Conservation (phyloP, 1,284 basidiomycete species). For the Sanghuangporus weigelae region DNA sequence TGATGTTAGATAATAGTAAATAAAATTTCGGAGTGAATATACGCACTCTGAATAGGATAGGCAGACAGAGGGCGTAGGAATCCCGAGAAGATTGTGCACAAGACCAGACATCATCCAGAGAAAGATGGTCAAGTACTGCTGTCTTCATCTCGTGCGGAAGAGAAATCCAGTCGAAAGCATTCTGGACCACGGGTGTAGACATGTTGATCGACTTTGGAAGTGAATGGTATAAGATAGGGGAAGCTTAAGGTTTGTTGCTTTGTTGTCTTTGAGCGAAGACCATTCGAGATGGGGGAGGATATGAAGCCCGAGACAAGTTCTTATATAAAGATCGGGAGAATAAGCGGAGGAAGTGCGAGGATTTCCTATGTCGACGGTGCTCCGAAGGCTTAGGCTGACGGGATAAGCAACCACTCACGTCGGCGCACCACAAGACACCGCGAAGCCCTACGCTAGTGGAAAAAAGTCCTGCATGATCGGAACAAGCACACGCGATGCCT, state of each 20-base stretch:
- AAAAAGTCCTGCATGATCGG: neutral
- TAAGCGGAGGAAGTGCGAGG: neutral
- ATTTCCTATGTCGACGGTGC: neutral
- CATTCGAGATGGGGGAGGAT: neutral
- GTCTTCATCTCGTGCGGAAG: constrained; percentile 66
- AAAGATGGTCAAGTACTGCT: constrained; percentile 47
- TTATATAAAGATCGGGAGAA: neutral
- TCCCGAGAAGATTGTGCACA: constrained; percentile 29
- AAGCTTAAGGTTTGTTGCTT: neutral
- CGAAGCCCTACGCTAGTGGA: neutral
- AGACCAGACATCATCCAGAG: constrained; percentile 33
- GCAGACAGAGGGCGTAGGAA: constrained; percentile 50
- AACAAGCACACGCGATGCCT: neutral
- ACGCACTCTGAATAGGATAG: constrained; percentile 50
- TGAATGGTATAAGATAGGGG: neutral
- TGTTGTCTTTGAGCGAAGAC: neutral
- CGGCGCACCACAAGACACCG: neutral
- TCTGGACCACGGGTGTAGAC: neutral
- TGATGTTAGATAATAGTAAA: neutral
- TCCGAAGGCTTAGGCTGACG: neutral
- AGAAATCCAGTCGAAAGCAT: constrained; percentile 36
- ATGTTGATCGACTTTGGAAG: neutral
- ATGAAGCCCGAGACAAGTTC: neutral
- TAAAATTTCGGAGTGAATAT: constrained; percentile 5
- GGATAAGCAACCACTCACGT: neutral